A percentile compares a stretch with the other conserved stretches of the same genome.
Conservation (phyloP, 257 asterid species). For the Lantana camara region DNA sequence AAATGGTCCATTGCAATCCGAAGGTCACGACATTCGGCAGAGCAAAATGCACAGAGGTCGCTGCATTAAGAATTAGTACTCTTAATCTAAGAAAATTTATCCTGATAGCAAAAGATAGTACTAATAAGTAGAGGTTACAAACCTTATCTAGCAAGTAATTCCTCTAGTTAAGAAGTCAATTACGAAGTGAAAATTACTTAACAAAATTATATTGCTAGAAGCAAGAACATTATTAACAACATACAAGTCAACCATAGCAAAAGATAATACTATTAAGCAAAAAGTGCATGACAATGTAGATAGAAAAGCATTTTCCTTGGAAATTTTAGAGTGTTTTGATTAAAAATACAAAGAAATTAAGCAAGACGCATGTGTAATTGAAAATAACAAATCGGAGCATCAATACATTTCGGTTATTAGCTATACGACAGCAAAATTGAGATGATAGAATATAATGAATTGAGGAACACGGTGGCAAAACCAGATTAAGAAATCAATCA, state of each 20-base stretch:
- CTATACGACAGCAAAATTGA: no score
- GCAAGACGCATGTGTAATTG: no score
- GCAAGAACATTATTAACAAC: background rate
- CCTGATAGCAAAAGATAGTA: background rate
- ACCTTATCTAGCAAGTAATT: background rate
- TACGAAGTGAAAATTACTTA: background rate
- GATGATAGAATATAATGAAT: no score
- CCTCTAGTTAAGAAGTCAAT: background rate
- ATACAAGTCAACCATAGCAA: background rate
- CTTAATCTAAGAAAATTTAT: constrained; percentile 2
- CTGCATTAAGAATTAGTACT: constrained; percentile 32
- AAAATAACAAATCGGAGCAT: no score
- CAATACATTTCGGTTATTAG: no score
- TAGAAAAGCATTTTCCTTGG: no score
- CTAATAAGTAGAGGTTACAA: background rate
- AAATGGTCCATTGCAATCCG: constrained; percentile 40
- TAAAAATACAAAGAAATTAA: no score
- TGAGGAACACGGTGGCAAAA: no score
- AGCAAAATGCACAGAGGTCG: constrained; percentile 51
- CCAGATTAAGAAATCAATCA: no score
- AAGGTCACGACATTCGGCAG: constrained; percentile 46
- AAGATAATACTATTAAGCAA: background rate
- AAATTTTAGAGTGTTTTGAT: no score
- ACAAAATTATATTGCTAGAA: background rate
- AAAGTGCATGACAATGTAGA: background rate